Evolutionary conservation across 768 basidiomycete genomes (phyloP).

Genomic region (Rhodocollybia butyracea): DNA sequence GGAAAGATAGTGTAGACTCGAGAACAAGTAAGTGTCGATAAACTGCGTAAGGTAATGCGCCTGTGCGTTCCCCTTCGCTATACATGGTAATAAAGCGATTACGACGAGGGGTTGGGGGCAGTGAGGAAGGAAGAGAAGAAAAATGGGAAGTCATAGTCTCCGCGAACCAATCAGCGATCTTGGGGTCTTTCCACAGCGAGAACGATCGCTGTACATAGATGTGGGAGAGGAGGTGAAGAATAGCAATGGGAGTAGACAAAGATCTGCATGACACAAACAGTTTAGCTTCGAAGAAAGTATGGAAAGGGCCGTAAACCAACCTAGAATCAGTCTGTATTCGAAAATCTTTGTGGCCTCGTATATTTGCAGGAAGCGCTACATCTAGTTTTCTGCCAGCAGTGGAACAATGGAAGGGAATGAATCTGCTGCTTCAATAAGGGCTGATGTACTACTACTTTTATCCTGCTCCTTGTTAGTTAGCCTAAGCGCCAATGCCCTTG

Average conservation of each 20-base stretch:
- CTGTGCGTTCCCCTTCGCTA: constrained; percentile 21
- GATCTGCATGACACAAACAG: constrained; percentile 22
- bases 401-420: constrained; percentile 82
- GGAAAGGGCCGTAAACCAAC: constrained; percentile 34
- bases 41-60: constrained; percentile 43
- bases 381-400: constrained; percentile 86
- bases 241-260: constrained; percentile 37
- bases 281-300: constrained; percentile 8
- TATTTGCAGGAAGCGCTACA: constrained; percentile 53
- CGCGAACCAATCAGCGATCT: constrained; percentile 64
- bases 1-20: constrained; percentile 53
- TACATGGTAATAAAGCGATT: constrained; percentile 36
- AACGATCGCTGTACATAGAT: constrained; percentile 81
- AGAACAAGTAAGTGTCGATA: constrained; percentile 80
- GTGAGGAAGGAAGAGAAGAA: constrained; percentile 29
- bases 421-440: constrained; percentile 68
- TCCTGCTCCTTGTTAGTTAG: constrained; percentile 44
- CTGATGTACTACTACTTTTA: constrained; percentile 58
- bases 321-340: constrained; percentile 64
- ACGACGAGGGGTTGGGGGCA: background rate
- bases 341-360: constrained; percentile 62
- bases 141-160: constrained; percentile 48
- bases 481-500: constrained; percentile 65
- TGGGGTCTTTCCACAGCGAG: constrained; percentile 78
- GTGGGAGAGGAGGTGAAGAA: constrained; percentile 80